Conservation (phyloP, 1,284 basidiomycete genomes). For the Porodaedalea pini region DNA sequence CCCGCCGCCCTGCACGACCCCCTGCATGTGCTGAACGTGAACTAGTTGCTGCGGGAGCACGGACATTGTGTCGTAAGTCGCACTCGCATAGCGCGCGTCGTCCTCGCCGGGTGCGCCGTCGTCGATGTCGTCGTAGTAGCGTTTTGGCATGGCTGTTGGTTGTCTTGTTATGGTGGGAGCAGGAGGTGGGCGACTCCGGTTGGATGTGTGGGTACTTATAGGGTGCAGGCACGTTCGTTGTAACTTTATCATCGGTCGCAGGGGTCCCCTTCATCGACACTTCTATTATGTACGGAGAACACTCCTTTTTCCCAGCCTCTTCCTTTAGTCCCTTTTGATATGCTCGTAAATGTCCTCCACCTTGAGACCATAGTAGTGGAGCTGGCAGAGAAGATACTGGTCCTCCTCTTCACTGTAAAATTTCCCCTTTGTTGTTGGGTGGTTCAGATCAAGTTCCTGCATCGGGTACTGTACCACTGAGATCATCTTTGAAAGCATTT, state of each 20-base stretch:
- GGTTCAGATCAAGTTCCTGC: constrained; percentile 92
- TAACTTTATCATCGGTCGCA: no score
- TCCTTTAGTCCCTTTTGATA: constrained; percentile 98
- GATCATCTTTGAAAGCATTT: constrained; percentile 77
- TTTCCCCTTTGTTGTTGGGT: constrained; percentile 94
- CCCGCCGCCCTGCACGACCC: no score
- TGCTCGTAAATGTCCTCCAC: constrained; percentile 91
- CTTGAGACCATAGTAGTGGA: constrained; percentile 91
- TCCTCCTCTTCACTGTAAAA: constrained; percentile 97
- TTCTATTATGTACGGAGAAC: no score
- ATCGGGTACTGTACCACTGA: constrained; percentile 81
- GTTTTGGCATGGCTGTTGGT: constrained; percentile 12
- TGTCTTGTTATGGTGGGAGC: not conserved
- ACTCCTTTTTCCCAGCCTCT: no score
- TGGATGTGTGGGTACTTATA: not conserved
- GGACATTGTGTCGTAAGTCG: constrained; percentile 1
- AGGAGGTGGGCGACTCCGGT: not conserved
- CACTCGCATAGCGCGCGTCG: constrained; percentile 19
- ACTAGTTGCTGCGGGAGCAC: not conserved
- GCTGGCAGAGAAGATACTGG: constrained; percentile 86
- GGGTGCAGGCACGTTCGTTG: no score
- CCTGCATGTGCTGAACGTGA: not conserved
- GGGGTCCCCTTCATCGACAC: no score
- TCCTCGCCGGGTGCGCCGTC: constrained; percentile 20
- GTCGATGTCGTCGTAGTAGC: constrained; percentile 13